phyloP scores from a whole-genome alignment of 164 flowering plant genomes.

The Piper betle region DNA sequence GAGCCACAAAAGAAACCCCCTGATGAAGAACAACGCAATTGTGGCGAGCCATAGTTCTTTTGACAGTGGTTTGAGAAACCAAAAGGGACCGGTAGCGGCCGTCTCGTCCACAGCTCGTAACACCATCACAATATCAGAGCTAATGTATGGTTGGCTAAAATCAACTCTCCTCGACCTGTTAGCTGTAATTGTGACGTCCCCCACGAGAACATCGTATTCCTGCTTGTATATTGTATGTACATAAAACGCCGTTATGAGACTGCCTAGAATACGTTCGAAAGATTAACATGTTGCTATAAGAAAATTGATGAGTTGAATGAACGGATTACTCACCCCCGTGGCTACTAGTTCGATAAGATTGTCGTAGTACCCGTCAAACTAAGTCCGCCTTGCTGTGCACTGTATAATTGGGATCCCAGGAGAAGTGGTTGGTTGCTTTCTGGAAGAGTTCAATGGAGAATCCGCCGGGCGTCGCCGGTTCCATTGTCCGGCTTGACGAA shows the following conservation, averaged over 20 bases:
- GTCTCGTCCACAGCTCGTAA: constrained; percentile 7
- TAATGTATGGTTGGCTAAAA: constrained; percentile 18
- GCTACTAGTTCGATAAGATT: too few species aligned
- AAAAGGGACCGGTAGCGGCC: constrained; percentile 5
- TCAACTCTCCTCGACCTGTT: constrained; percentile 22
- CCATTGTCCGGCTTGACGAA: constrained; percentile 15
- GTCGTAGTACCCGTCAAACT: too few species aligned
- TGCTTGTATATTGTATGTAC: too few species aligned
- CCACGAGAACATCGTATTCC: constrained; percentile 24
- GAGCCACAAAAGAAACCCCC: constrained; percentile 18
- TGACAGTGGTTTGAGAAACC: constrained; percentile 18
- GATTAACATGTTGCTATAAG: too few species aligned
- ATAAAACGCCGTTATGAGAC: too few species aligned
- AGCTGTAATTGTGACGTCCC: constrained; percentile 19
- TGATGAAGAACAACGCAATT: constrained; percentile 11
- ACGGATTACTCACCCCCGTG: too few species aligned
- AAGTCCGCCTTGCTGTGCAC: too few species aligned
- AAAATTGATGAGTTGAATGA: too few species aligned
- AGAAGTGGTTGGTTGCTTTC: too few species aligned
- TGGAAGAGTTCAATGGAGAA: too few species aligned
- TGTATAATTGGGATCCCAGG: too few species aligned
- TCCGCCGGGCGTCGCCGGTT: constrained; percentile 1
- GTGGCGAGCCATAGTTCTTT: constrained; percentile 16
- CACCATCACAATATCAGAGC: constrained; percentile 11
- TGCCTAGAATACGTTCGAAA: too few species aligned